Percentiles rank a stretch among this genome's conserved stretches.
These are phyloP conservation scores for Malus sylvestris DNA, from an alignment of 306 rosid genomes.

Conservation along the genomic window DNA sequence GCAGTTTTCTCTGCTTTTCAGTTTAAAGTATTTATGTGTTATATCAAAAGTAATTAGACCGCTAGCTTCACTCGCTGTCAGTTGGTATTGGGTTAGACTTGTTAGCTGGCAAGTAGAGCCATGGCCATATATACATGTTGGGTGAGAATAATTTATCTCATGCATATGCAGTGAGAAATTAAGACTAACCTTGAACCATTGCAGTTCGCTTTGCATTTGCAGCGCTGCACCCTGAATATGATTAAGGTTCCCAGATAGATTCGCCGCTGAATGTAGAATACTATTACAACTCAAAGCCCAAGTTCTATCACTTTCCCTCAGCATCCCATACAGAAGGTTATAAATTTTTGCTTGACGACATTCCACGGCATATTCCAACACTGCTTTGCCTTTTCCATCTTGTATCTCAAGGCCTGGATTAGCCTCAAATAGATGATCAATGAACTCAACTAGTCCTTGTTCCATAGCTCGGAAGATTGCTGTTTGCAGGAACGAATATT, in stretches of 20 bases:
- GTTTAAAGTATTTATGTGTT: no score
- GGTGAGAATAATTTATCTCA: no score
- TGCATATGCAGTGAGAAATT: no score
- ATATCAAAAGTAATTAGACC: no score
- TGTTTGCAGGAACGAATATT: fast-evolving
- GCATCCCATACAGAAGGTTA: not conserved
- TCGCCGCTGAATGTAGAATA: constrained; percentile 8
- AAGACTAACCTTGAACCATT: no score
- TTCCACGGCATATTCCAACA: not conserved
- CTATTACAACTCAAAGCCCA: fast-evolving
- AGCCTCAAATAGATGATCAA: not conserved
- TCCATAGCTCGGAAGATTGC: not conserved
- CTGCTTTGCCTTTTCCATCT: fast-evolving
- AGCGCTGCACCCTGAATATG: constrained; percentile 9
- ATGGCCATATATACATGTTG: no score
- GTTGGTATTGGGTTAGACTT: no score
- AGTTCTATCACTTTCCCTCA: fast-evolving
- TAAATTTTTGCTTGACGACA: constrained; percentile 3
- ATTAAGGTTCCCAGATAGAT: not conserved
- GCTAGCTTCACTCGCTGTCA: no score
- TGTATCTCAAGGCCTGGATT: fast-evolving
- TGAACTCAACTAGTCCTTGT: not conserved
- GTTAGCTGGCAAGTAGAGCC: no score
- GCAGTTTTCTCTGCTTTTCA: no score
- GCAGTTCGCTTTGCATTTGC: not conserved